Percentiles rank a stretch among this genome's conserved stretches.
Evolutionary conservation across 208 protist species (phyloP).

Genomic region (Acanthamoeba culbertsoni): DNA sequence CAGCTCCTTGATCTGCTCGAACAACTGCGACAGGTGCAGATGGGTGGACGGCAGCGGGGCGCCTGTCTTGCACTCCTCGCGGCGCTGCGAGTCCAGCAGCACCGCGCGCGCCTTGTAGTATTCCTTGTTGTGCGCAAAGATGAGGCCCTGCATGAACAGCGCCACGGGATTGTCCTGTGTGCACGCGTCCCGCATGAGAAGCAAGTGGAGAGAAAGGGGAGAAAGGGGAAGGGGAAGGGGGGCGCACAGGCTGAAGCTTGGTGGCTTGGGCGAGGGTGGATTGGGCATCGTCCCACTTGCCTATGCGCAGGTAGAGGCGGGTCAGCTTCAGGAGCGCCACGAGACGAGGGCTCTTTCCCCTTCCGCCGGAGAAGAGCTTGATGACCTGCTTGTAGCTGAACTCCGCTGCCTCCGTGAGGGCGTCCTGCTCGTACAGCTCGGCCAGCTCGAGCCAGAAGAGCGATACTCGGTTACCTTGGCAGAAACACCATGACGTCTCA

Average conservation of each 20-base stretch:
- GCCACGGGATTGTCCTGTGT: neutral
- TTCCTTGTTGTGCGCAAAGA: neutral
- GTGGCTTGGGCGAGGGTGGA: neutral
- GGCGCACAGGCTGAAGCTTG: neutral
- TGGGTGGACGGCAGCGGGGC: neutral
- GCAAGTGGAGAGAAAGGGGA: neutral
- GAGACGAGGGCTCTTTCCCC: neutral
- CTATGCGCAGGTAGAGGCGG: neutral
- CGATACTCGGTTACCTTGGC: neutral
- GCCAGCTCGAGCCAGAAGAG: neutral
- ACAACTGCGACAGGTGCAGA: neutral
- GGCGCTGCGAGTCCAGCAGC: neutral
- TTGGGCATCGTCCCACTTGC: neutral
- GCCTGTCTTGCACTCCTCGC: neutral
- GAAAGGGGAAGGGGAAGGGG: neutral
- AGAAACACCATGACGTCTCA: neutral
- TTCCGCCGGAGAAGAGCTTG: neutral
- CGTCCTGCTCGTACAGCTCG: neutral
- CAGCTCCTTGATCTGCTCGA: neutral
- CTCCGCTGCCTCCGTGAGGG: neutral
- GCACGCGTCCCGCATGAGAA: neutral
- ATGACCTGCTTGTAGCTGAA: slow-evolving; percentile 4
- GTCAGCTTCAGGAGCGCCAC: neutral
- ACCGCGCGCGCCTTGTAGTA: neutral
- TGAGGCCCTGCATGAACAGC: neutral